These are phyloP conservation scores for Panicum virgatum DNA, from an alignment of 202 grass and related monocot species.

Conservation along the genomic window DNA sequence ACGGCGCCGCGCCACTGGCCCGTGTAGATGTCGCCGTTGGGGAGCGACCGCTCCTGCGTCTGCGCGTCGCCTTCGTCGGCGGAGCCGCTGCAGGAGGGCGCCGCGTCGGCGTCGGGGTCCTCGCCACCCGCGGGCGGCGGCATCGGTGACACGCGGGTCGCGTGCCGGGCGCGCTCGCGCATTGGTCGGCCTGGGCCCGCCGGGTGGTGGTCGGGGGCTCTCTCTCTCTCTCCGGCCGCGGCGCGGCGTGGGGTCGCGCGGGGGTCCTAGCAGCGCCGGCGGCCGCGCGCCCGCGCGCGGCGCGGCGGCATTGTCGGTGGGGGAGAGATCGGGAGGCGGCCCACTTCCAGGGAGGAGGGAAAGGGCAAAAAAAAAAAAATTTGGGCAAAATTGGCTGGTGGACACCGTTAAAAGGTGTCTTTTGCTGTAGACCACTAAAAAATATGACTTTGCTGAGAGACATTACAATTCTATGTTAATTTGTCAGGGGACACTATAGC, in stretches of 20 bases:
- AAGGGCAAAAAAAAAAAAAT: no score
- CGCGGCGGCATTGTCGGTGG: conserved; percentile 58
- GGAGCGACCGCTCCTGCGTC: conserved; percentile 42
- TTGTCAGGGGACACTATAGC: no score
- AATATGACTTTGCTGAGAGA: no score
- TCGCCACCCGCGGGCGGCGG: conserved; percentile 40
- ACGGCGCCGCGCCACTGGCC: conserved; percentile 71
- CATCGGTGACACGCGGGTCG: conserved; percentile 61
- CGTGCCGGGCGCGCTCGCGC: conserved; percentile 59
- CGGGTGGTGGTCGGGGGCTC: background rate
- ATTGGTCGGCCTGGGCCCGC: conserved; percentile 50
- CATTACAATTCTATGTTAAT: no score
- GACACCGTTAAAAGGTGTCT: no score
- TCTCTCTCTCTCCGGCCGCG: background rate
- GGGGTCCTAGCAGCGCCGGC: conserved; percentile 51
- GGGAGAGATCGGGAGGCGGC: conserved; percentile 29
- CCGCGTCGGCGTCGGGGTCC: conserved; percentile 47
- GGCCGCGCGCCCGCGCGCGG: conserved; percentile 43
- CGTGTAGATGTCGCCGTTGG: conserved; percentile 80
- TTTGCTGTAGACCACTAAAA: no score
- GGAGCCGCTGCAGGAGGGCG: conserved; percentile 42
- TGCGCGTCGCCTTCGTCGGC: conserved; percentile 25
- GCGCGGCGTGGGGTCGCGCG: conserved; percentile 13
- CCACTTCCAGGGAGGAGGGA: conserved; percentile 8
- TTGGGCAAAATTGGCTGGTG: no score